A percentile compares a stretch with the other conserved stretches of the same genome.
Evolutionary conservation across 352 stramenopile genomes (phyloP).

Genomic region (Pythium brachiatum): DNA sequence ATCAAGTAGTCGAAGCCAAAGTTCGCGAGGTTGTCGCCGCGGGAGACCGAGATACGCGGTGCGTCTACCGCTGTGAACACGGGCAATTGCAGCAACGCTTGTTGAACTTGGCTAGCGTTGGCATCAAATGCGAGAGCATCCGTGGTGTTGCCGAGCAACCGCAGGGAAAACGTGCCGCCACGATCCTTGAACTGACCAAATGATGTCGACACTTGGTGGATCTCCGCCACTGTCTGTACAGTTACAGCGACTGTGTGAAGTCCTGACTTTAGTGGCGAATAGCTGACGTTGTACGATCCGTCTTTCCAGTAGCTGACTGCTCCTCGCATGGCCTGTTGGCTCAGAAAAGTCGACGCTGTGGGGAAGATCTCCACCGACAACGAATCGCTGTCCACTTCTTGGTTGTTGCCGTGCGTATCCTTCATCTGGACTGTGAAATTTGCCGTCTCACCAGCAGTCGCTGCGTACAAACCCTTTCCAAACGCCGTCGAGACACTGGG

Average conservation of each 20-base stretch:
- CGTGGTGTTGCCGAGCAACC: slow-evolving; percentile 57
- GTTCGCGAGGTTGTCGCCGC: slow-evolving; percentile 38
- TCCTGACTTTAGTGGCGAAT: slow-evolving; percentile 78
- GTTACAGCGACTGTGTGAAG: slow-evolving; percentile 87
- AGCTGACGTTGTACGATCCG: slow-evolving; percentile 85
- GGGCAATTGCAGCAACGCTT: slow-evolving; percentile 62
- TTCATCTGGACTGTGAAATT: slow-evolving; percentile 81
- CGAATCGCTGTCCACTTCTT: slow-evolving; percentile 37
- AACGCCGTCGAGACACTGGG: slow-evolving; percentile 72
- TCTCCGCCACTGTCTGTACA: slow-evolving; percentile 66
- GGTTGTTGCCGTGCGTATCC: slow-evolving; percentile 81
- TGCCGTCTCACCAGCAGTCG: slow-evolving; percentile 45
- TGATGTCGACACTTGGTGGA: slow-evolving; percentile 77
- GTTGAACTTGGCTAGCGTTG: slow-evolving; percentile 57
- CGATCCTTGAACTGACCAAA: slow-evolving; percentile 71
- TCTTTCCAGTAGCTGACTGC: slow-evolving; percentile 56
- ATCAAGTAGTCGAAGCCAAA: slow-evolving; percentile 79
- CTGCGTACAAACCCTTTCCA: slow-evolving; percentile 54
- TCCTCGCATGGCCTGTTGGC: slow-evolving; percentile 33
- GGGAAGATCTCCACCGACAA: slow-evolving; percentile 58
- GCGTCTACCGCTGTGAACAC: slow-evolving; percentile 24
- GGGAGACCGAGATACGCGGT: slow-evolving; percentile 44
- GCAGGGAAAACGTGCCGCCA: slow-evolving; percentile 83
- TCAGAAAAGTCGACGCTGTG: slow-evolving; percentile 26
- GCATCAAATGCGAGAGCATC: slow-evolving; percentile 80